Evolutionary conservation across 306 rosid genomes (phyloP), one percentile per base, ranked within the genome.

Genomic region (Quercus robur): DNA sequence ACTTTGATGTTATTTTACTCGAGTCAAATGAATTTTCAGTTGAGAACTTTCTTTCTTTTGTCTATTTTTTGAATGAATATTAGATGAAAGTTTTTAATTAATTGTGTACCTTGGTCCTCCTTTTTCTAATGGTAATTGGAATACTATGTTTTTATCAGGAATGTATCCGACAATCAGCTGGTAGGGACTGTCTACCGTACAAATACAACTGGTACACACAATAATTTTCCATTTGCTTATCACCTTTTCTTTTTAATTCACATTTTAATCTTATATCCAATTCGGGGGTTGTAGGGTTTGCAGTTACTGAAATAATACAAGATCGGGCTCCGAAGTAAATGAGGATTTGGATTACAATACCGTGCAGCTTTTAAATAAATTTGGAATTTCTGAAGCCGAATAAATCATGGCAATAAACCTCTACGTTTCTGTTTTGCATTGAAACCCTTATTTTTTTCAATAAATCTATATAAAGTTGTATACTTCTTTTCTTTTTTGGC

Each of bases 221-320:
- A 14, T 59, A 20, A 3, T 59, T 57, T 57, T 8, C 28, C 28
- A 20, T 57, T 20, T 6, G 14, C 25, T 41, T 3, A 23, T 77
- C 6, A 5, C 4, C 38, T 0, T 59, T 70, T 49, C 13, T 23
- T 9, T 35, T 1, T 25, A 23, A n/a, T 10, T 23, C 33, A 3
- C 5, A 23, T 41, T 41, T 8, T 41, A 41, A 41, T 41, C 46
- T 12, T 41, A 11, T 23, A 20, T 25, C 26, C 35, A 67, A 67
- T 19, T 9, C 71, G 18, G 18, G 44, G 46, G 59, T 14, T 49
- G 5, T 58, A 70, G 80, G 70, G 59, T 71, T 52, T 70, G 69
- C 73, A 67, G 70, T 74, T n/a, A 75, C 80, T 18, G 46, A 30
- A 25, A 68, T 78, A 4, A 68, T 78, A 78, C 86, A 83, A 78